Evolutionary conservation across 2,329 filamentous ascomycete species (phyloP), one percentile per base, ranked within the genome.

Genomic region (Trichoderma breve): DNA sequence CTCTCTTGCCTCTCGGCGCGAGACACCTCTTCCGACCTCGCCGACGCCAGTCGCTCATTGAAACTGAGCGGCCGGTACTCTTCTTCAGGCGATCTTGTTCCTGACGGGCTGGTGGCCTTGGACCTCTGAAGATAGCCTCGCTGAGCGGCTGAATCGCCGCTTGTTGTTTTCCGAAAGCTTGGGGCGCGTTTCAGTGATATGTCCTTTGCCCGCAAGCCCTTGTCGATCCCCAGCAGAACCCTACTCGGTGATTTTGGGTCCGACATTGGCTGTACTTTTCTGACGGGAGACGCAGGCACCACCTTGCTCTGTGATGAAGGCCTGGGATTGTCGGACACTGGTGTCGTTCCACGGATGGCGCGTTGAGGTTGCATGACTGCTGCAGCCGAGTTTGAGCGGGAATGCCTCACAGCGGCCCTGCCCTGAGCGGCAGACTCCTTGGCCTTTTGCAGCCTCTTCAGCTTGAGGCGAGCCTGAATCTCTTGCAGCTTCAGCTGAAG

Each of bases 151-250:
- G 71, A 64, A 18, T 74, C 71, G 55, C 67, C 73, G 71, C 74
- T 73, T 28, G 72, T 74, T 24, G 55, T 28, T 30, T 78, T 74
- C 65, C 82, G 83, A 34, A 84, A 78, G 71, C 83, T 86, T 3
- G 90, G 86, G 3, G 93, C 90, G 75, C 93, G 87, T 80, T 93
- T 96, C 32, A 98, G 83, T 3, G 95, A 98, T 36, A 98, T 86
- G 76, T 98, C 94, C 72, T 89, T 89, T 2, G 91, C 94, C 76
- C 87, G 92, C 43, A 95, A 83, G 1, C 94, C 94, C 79, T 97
- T 97, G 81, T 97, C 95, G 73, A 98, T 97, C 6, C 96, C 95
- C 18, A 98, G 81, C 21, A 94, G 82, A 15, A 96, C 88, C 73
- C 95, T 87, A 68, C 92, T 92, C 1, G 96, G 95, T 1, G 95